Evolutionary conservation across 176 grass and related monocot species (phyloP), one percentile per base, ranked within the genome.

Genomic region (Oryza coarctata): DNA sequence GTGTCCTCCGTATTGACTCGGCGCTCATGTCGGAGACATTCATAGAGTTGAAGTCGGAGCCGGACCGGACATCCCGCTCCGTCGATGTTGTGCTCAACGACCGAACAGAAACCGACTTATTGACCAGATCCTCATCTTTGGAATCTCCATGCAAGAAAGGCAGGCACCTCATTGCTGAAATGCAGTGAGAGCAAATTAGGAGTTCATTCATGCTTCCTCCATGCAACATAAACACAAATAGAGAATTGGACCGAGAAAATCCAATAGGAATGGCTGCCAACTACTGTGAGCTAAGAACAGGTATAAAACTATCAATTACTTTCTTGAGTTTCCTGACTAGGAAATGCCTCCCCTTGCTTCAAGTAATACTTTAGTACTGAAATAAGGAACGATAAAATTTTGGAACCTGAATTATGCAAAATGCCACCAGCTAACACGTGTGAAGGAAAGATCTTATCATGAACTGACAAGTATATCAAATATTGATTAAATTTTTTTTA

Each of bases 21-120:
- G 85, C 62, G 26, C 92, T 91, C 75, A 83, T 62, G 63, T 89
- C 91, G 0, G 91, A 95, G 68, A 57, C 90, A 68, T 95, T 81
- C 66, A 73, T 9, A 57, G 91, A 93, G 70, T 81, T 95, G 79
- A 93, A 82, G 68, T 90, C 93, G 2, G 96, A 94, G 31, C 87
- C 87, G 0, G 96, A 99, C 78, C 89, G 87, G 23, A 82, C 39
- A 33, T 99, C 93, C 0, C 80, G 87, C 11, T 99, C 93, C 0
- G 93, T 95, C 4, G 97, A 94, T 12, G 80, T 72, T 1, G 89
- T 96, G 83, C 87, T 95, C n/a, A 90, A 84, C n/a, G 96, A 95
- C 20, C 66, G 85, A 27, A 90, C 78, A 35, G 97, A 92, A 12
- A 91, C 71, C 0, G 91, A 94, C 15, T 63, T 93, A 70, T 33